Percentiles rank a stretch among this genome's conserved stretches.
Conservation (phyloP, 2,329 filamentous ascomycete species). For the Phaeoacremonium minimum region DNA sequence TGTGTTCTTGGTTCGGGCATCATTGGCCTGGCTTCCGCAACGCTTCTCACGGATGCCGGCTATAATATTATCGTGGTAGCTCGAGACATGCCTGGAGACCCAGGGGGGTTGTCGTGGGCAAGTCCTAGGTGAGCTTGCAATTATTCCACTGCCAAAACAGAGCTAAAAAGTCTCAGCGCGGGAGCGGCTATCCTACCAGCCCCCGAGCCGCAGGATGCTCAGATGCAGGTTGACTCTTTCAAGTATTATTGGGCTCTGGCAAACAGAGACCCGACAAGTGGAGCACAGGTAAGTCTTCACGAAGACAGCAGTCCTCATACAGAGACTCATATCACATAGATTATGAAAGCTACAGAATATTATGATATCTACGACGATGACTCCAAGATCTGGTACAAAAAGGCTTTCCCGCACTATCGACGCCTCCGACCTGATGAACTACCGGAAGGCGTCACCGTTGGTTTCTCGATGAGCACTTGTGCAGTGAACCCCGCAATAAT, state of each 20-base stretch:
- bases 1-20: neutral
- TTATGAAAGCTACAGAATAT: neutral
- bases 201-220: neutral
- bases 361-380: neutral
- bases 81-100: neutral
- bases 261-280: neutral
- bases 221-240: neutral
- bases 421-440: neutral
- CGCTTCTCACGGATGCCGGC: neutral
- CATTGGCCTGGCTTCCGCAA: neutral
- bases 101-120: neutral
- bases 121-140: neutral
- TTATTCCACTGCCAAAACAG: no score
- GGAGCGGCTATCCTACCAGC: neutral
- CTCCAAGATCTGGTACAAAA: neutral
- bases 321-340: neutral
- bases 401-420: neutral
- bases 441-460: neutral
- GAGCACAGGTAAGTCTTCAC: neutral
- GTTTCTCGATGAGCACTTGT: neutral
- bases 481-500: neutral
- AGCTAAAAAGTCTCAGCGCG: no score
- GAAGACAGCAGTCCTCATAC: neutral
- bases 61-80: neutral
- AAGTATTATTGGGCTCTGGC: neutral